Evolutionary conservation across 116 monocot genomes (phyloP).

Genomic region (Papilionanthe hybrid): DNA sequence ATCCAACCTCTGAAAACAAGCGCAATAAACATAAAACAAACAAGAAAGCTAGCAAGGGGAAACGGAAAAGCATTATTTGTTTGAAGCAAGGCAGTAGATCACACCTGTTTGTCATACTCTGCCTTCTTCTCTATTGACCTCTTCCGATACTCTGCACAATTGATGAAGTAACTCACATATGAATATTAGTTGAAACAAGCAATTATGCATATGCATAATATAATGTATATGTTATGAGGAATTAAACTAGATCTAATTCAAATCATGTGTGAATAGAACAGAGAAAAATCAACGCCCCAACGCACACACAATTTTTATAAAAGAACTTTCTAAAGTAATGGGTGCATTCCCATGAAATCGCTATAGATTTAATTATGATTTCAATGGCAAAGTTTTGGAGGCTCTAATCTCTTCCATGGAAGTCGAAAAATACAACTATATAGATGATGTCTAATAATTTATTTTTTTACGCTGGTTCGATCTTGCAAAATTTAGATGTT

Average conservation of each 20-base stretch:
- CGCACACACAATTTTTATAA: no score
- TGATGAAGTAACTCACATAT: background rate
- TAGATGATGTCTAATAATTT: no score
- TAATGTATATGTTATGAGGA: background rate
- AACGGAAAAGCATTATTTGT: background rate
- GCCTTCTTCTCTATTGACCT: slow-evolving; percentile 43
- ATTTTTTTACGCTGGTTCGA: no score
- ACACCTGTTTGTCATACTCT: slow-evolving; percentile 40
- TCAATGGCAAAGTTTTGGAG: no score
- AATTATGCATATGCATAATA: background rate
- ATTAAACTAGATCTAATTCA: background rate
- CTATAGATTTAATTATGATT: no score
- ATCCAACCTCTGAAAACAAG: slow-evolving; percentile 24
- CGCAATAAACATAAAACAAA: background rate
- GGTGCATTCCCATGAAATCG: no score
- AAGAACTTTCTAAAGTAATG: no score
- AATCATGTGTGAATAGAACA: no score
- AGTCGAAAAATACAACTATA: no score
- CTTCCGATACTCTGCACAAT: slow-evolving; percentile 23
- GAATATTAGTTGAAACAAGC: background rate
- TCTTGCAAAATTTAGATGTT: no score
- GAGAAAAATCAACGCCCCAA: no score
- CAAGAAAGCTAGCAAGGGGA: background rate
- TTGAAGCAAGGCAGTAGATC: background rate
- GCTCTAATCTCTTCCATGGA: no score